A percentile compares a stretch with the other conserved stretches of the same genome.
Conservation (phyloP, 768 basidiomycete species). For the Tricholoma sp. region DNA sequence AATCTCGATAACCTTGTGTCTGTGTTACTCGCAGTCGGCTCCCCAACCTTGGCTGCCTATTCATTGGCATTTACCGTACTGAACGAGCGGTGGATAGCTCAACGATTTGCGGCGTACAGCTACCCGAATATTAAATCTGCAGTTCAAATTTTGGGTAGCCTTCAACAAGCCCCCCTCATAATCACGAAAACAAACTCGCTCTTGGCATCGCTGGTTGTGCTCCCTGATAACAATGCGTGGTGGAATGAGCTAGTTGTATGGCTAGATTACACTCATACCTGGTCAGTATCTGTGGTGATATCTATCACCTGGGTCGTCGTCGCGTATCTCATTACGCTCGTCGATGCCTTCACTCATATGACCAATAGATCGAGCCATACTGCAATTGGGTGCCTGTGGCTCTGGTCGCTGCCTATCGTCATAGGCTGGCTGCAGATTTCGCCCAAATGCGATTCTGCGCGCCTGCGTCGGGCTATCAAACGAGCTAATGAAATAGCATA, state of each 20-base stretch:
- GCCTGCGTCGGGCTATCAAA: slow-evolving; percentile 24
- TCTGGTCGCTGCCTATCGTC: slow-evolving; percentile 40
- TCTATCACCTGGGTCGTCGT: slow-evolving; percentile 41
- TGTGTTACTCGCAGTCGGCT: slow-evolving; percentile 38
- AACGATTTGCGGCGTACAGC: slow-evolving; percentile 20
- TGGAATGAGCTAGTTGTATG: slow-evolving; percentile 28
- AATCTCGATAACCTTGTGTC: slow-evolving; percentile 38
- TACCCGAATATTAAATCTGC: slow-evolving; percentile 28
- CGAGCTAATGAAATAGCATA: slow-evolving; percentile 25
- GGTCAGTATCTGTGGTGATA: slow-evolving; percentile 32
- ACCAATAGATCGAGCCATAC: slow-evolving; percentile 30
- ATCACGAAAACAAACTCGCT: slow-evolving; percentile 21
- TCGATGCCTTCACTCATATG: slow-evolving; percentile 26
- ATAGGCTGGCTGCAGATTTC: slow-evolving; percentile 39
- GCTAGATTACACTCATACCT: slow-evolving; percentile 32
- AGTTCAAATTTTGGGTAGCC: slow-evolving; percentile 27
- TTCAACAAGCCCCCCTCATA: slow-evolving; percentile 38
- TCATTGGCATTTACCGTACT: slow-evolving; percentile 38
- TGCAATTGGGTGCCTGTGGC: slow-evolving; percentile 36
- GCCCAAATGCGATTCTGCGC: slow-evolving; percentile 34
- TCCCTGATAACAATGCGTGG: slow-evolving; percentile 37
- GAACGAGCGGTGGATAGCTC: slow-evolving; percentile 40
- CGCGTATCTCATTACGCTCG: slow-evolving; percentile 35
- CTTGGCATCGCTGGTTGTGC: slow-evolving; percentile 36
- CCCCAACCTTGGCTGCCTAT: slow-evolving; percentile 40